Base-by-base conservation (phyloP, 1,284 basidiomycete species). In the Pascua sp. region DNA sequence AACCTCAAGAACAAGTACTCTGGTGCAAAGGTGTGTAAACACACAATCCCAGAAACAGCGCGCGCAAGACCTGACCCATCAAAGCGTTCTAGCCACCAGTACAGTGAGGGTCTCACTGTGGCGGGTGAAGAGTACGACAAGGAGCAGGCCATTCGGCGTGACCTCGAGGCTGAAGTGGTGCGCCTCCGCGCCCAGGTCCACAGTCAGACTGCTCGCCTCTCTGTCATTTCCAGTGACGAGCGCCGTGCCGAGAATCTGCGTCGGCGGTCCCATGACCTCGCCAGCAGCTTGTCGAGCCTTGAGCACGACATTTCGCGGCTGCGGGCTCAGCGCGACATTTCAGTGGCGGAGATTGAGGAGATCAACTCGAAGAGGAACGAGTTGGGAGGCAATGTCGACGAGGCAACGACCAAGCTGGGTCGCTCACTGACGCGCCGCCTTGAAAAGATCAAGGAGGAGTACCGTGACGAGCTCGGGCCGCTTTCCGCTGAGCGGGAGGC, bases 81-180 rank as follows among this genome's bases (percentile, higher is more conserved):
- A 3, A 70, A 92, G 90, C 81, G 91, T 53, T 84, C 87, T 47
- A 95, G 91, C 72, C 89, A 90, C 70, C 89, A 91, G 67, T 93
- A 91, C 65, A 89, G 93, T 57, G 89, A 94, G 63, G 94, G 95
- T 13, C 80, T 98, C 55, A 88, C 87, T 0, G 89, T 93, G 43
- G 94, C 95, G 2, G 89, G 92, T 63, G 87, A 89, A 52, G 94
- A 98, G 73, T 97, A 94, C 71, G 92, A 96, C 72, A 85, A 85
- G 56, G 94, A 98, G 76, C 82, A 92, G 47, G 86, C 89, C 54
- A 85, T 87, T 37, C 84, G 94, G 17, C 85, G 88, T 18, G 93
- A 96, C 63, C 90, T 91, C 2, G 93, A 98, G 78, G 86, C 89
- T 0, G 92, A 96, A 78, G 89, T 97, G 62, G 88, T 86, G 15